phyloP scores from a whole-genome alignment of 257 asterid species.

The Vinca minor region DNA sequence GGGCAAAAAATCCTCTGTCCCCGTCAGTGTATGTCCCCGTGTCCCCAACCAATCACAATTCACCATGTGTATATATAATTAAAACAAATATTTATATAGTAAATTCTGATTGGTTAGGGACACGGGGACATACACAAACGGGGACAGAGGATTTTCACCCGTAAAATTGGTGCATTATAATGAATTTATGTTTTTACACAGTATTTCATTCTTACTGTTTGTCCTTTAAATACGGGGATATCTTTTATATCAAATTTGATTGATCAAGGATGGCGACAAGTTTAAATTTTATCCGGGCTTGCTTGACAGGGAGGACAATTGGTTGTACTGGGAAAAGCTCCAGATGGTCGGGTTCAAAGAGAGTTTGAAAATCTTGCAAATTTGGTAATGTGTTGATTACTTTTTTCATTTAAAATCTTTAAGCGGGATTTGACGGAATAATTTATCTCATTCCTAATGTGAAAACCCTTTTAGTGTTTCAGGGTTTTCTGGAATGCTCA shows the following conservation, averaged over 20 bases:
- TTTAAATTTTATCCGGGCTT: slow-evolving; percentile 4
- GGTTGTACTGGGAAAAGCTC: slow-evolving; percentile 71
- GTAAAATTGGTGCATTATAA: neutral
- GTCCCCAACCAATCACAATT: no score
- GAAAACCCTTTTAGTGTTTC: neutral
- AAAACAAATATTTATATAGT: no score
- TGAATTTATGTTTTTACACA: neutral
- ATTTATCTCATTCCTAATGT: neutral
- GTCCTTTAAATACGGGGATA: neutral
- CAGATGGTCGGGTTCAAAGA: slow-evolving; percentile 72
- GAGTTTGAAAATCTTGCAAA: slow-evolving; percentile 73
- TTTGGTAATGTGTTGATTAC: slow-evolving; percentile 39
- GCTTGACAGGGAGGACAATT: slow-evolving; percentile 70
- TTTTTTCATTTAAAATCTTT: neutral
- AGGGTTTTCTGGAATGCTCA: neutral
- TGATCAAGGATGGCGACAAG: neutral
- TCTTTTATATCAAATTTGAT: neutral
- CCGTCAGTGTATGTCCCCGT: no score
- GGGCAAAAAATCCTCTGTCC: no score
- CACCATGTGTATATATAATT: neutral
- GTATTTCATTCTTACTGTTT: neutral
- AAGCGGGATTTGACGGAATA: neutral
- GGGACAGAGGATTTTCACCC: no score
- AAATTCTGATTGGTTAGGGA: no score
- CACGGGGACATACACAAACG: no score